Conservation (phyloP, 768 basidiomycete species). For the Lentinula guzmanii region DNA sequence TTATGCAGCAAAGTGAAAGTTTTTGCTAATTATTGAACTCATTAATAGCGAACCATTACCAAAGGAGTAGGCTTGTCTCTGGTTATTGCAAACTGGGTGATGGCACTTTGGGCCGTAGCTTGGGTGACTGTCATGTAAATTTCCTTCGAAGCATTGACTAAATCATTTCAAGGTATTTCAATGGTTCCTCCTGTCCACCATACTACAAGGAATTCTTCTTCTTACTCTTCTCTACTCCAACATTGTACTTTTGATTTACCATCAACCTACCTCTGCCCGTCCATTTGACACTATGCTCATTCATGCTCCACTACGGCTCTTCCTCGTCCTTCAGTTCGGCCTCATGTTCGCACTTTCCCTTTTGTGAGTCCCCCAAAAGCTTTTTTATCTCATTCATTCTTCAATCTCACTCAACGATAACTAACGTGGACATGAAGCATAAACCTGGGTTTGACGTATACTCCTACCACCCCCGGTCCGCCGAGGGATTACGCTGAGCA, state of each 20-base stretch:
- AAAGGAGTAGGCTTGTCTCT: constrained; percentile 79
- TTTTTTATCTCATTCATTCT: no score
- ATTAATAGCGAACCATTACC: constrained; percentile 50
- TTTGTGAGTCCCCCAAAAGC: constrained; percentile 35
- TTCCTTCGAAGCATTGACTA: neutral
- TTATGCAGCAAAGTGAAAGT: neutral
- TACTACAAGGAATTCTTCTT: constrained; percentile 66
- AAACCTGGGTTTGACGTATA: constrained; percentile 59
- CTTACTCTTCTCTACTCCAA: constrained; percentile 76
- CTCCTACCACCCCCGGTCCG: constrained; percentile 33
- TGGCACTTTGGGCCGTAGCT: constrained; percentile 74
- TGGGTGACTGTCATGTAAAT: constrained; percentile 43
- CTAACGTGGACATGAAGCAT: constrained; percentile 36
- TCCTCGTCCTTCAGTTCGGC: constrained; percentile 45
- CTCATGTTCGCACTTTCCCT: constrained; percentile 55
- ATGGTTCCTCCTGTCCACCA: constrained; percentile 70
- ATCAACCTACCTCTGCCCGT: constrained; percentile 46
- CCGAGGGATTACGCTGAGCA: constrained; percentile 52
- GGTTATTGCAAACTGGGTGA: constrained; percentile 72
- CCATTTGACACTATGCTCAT: constrained; percentile 80
- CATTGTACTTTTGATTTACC: constrained; percentile 69
- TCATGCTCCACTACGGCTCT: constrained; percentile 81
- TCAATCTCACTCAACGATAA: no score
- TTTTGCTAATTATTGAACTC: neutral
- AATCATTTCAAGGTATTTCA: constrained; percentile 49